Conservation (phyloP, 1,139 yeast genomes). For the Suhomyces maxii region DNA sequence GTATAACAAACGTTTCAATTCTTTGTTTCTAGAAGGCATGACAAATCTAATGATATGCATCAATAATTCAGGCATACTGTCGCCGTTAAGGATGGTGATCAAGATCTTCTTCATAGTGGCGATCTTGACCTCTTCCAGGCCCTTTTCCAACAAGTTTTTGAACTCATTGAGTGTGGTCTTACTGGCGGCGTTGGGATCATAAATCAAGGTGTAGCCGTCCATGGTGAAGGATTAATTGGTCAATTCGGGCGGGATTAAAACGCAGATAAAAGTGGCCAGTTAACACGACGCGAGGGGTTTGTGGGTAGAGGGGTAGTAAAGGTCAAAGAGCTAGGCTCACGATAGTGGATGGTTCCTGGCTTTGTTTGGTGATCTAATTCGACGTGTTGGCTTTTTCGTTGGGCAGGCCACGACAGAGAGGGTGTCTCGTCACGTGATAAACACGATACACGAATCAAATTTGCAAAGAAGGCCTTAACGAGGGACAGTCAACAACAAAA, state of each 20-base stretch:
- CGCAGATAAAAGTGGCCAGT: background rate
- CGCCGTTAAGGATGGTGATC: conserved; percentile 87
- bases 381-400: conserved; percentile 13
- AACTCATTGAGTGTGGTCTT: conserved; percentile 76
- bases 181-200: conserved; percentile 71
- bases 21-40: conserved; percentile 93
- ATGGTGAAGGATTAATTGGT: conserved; percentile 1
- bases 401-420: background rate
- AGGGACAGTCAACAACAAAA: no score
- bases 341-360: background rate
- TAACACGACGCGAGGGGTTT: background rate
- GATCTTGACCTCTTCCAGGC: conserved; percentile 83
- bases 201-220: conserved; percentile 67
- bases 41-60: conserved; percentile 97
- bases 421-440: conserved; percentile 1
- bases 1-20: conserved; percentile 86
- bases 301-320: background rate
- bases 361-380: conserved; percentile 7
- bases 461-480: no score
- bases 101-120: conserved; percentile 88
- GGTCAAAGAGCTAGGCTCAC: background rate
- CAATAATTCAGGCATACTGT: conserved; percentile 88
- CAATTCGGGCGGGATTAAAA: background rate
- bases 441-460: background rate
- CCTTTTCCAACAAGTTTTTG: conserved; percentile 80